These are phyloP conservation scores for Monilinia polystroma DNA, from an alignment of 2,329 filamentous ascomycete genomes.

Conservation along the genomic window DNA sequence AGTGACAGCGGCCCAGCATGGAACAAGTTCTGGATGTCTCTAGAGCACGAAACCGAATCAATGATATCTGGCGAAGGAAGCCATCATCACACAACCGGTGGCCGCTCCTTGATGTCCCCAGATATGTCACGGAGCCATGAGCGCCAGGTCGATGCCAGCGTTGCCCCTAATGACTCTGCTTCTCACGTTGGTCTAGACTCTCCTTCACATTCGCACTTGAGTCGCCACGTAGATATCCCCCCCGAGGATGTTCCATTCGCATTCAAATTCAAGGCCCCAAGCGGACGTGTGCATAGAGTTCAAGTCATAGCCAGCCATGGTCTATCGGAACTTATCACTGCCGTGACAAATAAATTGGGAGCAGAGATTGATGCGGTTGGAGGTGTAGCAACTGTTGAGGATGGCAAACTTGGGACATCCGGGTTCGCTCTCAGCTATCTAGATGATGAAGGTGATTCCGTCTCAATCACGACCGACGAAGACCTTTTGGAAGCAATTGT, in stretches of 20 bases:
- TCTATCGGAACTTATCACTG: constrained; percentile 72
- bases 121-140: constrained; percentile 66
- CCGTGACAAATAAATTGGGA: constrained; percentile 82
- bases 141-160: constrained; percentile 68
- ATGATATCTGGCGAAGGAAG: constrained; percentile 91
- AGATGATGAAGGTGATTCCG: constrained; percentile 94
- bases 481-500: constrained; percentile 88
- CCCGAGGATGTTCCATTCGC: constrained; percentile 78
- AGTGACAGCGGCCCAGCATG: constrained; percentile 86
- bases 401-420: constrained; percentile 71
- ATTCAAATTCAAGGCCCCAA: constrained; percentile 99
- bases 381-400: constrained; percentile 72
- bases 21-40: constrained; percentile 99
- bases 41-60: constrained; percentile 86
- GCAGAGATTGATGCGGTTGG: constrained; percentile 80
- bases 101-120: constrained; percentile 78
- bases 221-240: constrained; percentile 52
- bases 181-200: constrained; percentile 86
- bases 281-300: constrained; percentile 87
- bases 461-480: constrained; percentile 94
- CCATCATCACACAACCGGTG: constrained; percentile 64
- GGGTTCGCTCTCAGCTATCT: constrained; percentile 94
- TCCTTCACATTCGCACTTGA: constrained; percentile 64
- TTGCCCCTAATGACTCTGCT: constrained; percentile 90
- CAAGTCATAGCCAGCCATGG: constrained; percentile 81